Conservation (phyloP, 1,139 yeast species). For the Geotrichum carabidarum region DNA sequence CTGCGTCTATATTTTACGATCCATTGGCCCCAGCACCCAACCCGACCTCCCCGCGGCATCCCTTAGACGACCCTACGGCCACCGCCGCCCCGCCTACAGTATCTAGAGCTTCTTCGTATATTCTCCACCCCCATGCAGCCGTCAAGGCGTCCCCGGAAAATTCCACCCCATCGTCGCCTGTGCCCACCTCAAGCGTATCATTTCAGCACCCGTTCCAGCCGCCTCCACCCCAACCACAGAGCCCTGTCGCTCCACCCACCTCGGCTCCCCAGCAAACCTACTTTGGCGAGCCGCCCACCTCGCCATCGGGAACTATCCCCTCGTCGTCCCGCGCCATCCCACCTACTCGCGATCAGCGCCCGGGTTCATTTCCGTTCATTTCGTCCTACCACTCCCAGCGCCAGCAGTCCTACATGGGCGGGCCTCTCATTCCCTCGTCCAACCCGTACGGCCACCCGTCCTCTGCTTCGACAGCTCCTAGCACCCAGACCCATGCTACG, state of each 20-base stretch:
- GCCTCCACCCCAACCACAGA: not conserved
- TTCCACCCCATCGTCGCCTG: constrained; percentile 12
- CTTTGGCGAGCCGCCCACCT: constrained; percentile 12
- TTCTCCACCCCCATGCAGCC: not conserved
- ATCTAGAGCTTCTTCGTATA: no score
- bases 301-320: constrained; percentile 9
- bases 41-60: constrained; percentile 22
- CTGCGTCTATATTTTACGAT: constrained; percentile 30
- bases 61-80: constrained; percentile 1
- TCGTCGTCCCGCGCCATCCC: constrained; percentile 19
- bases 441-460: constrained; percentile 10
- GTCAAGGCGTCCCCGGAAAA: constrained; percentile 3
- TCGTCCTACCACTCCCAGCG: constrained; percentile 18
- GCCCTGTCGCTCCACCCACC: constrained; percentile 1
- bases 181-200: constrained; percentile 8
- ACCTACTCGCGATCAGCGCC: constrained; percentile 31
- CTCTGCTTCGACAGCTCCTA: not conserved
- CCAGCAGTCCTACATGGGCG: constrained; percentile 10
- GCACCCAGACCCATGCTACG: not conserved
- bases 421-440: constrained; percentile 18
- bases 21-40: constrained; percentile 28
- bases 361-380: constrained; percentile 32
- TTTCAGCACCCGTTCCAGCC: constrained; percentile 4
- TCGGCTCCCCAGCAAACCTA: constrained; percentile 5
- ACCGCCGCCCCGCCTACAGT: constrained; percentile 10